Evolutionary conservation across 768 basidiomycete genomes (phyloP), one percentile per base, ranked within the genome.

Genomic region (Rhizopogon rudus): DNA sequence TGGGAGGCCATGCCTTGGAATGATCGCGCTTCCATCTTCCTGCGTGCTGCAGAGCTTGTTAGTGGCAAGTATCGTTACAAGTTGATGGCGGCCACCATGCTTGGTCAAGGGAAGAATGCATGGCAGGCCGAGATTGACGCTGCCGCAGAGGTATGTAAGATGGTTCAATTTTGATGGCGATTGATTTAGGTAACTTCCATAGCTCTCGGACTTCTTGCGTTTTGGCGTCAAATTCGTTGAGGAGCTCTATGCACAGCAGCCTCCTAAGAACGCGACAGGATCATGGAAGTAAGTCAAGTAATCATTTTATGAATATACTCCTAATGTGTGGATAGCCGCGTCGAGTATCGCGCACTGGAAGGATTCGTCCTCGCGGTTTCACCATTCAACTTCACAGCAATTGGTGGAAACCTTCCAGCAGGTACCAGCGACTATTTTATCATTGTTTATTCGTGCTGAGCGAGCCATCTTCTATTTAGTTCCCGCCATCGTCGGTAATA

Each of bases 111-210:
- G 41, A 99, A 99, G 84, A 99, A 98, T 68, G 87, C 81, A 14
- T 99, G 97, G 97, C 97, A 99, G 75, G 97, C 97, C 14, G 97
- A 99, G 79, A 98, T 99, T 59, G 97, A 99, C 70, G 93, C 97
- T 53, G 97, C 94, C 16, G 96, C 97, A 4, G 97, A 99, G 87
- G 93, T 92, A 55, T 42, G 81, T 69, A 10, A 10, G 25, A 52
- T 48, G 10, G 10, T 9, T 4, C 13, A n/a, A 28, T 42, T 10
- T 25, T 12, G 39, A 44, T n/a, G 10, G 22, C 42, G 49, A n/a
- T 52, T 40, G 37, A 17, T 50, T 59, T 59, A 39, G 63, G 52
- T 37, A 49, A 29, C 25, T 59, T 37, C 20, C 6, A 35, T 52
- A 85, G 94, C 75, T 98, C 54, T 71, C 81, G 37, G 97, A 99